Percentiles rank a stretch among this genome's conserved stretches.
phyloP scores from a whole-genome alignment of 345 rosid genomes.

The Populus pruinosa region DNA sequence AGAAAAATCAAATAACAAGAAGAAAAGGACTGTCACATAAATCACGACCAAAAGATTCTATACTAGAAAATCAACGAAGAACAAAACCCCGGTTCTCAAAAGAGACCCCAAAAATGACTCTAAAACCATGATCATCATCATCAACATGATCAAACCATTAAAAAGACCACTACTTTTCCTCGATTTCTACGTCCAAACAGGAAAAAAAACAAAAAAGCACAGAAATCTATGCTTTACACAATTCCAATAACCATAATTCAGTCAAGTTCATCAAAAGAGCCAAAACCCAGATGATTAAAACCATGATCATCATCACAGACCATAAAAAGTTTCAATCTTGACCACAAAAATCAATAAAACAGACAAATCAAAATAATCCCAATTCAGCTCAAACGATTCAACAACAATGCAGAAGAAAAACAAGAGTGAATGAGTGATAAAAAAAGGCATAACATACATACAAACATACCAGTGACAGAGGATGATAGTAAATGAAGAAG shows the following conservation, averaged over 20 bases:
- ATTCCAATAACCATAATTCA: constrained; percentile 15
- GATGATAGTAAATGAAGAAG: constrained; percentile 10
- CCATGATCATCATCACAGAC: constrained; percentile 16
- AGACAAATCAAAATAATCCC: constrained; percentile 15
- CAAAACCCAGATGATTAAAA: constrained; percentile 20
- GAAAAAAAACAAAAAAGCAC: not conserved
- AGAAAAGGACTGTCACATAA: not conserved
- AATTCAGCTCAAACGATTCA: constrained; percentile 17
- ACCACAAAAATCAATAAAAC: constrained; percentile 14
- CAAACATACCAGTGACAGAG: constrained; percentile 30
- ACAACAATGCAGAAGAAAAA: constrained; percentile 12
- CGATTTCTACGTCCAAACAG: constrained; percentile 15
- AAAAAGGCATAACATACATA: not conserved
- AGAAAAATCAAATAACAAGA: not conserved
- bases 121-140: constrained; percentile 6
- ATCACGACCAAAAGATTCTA: constrained; percentile 2
- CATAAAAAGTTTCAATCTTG: constrained; percentile 20
- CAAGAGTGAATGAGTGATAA: constrained; percentile 8
- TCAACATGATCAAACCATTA: constrained; percentile 15
- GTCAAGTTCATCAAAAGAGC: constrained; percentile 2
- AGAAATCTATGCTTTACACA: constrained; percentile 6
- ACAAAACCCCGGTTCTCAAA: constrained; percentile 12
- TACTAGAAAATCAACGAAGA: not conserved
- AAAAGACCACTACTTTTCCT: constrained; percentile 12
- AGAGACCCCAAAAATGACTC: constrained; percentile 3